phyloP scores from a whole-genome alignment of 1,139 yeast genomes.

The Hyphopichia burtonii region DNA sequence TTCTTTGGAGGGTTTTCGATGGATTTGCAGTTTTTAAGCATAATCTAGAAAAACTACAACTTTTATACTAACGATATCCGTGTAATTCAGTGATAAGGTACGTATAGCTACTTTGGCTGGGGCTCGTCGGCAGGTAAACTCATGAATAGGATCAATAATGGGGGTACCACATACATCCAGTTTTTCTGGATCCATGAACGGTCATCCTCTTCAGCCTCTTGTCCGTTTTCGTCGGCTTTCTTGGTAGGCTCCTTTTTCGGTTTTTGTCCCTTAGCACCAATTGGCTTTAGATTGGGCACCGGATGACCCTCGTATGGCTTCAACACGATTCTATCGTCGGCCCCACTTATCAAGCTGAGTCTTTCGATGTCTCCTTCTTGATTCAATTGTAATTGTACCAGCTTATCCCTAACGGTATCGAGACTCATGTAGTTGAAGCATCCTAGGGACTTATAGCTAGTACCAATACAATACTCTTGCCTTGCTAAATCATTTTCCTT shows the following conservation, averaged over 20 bases:
- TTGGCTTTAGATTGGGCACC: slow-evolving; percentile 2
- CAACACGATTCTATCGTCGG: neutral
- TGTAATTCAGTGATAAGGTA: too few species aligned
- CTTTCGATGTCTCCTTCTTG: neutral
- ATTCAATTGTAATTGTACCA: slow-evolving; percentile 2
- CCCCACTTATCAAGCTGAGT: neutral
- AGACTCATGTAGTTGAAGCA: slow-evolving; percentile 1
- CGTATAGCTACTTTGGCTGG: too few species aligned
- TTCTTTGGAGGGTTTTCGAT: too few species aligned
- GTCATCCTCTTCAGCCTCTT: slow-evolving; percentile 21
- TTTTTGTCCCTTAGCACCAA: neutral
- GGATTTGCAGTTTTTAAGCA: too few species aligned
- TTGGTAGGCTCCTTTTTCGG: neutral
- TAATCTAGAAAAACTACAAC: too few species aligned
- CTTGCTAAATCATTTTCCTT: neutral
- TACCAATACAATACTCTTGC: slow-evolving; percentile 3
- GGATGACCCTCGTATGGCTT: slow-evolving; percentile 1
- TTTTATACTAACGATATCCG: too few species aligned
- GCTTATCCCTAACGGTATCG: neutral
- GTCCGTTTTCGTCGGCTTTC: neutral
- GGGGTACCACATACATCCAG: slow-evolving; percentile 52
- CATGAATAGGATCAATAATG: slow-evolving; percentile 32
- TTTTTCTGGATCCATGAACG: slow-evolving; percentile 53
- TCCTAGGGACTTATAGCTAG: neutral
- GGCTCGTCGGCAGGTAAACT: neutral